Conservation (phyloP, 495 filamentous ascomycete species). For the Ramalina peruviana region DNA sequence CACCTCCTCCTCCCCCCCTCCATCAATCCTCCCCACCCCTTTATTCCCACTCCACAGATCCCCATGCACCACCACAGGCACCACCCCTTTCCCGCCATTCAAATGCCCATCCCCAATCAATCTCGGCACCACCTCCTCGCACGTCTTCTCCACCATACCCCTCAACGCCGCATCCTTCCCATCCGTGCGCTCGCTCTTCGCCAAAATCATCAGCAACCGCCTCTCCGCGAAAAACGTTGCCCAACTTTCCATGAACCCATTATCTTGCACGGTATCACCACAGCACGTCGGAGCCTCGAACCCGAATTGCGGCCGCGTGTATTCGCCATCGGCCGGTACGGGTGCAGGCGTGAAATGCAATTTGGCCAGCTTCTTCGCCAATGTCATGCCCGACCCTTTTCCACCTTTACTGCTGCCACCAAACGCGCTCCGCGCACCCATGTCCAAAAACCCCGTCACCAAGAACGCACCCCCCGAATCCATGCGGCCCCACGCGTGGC, state of each 20-base stretch:
- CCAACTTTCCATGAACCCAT: constrained; percentile 55
- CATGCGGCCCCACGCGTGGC: constrained; percentile 55
- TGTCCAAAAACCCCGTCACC: constrained; percentile 67
- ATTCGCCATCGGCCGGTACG: constrained; percentile 27
- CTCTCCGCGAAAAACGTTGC: constrained; percentile 70
- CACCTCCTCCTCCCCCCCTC: constrained; percentile 46
- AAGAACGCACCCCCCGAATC: constrained; percentile 48
- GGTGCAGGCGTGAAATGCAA: constrained; percentile 69
- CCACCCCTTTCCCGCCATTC: constrained; percentile 39
- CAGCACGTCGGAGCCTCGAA: constrained; percentile 78
- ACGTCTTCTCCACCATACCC: constrained; percentile 48
- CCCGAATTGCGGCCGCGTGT: constrained; percentile 51
- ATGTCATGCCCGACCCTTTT: constrained; percentile 28
- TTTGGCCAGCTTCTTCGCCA: constrained; percentile 64
- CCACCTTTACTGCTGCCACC: too few species aligned
- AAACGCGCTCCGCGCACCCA: constrained; percentile 23
- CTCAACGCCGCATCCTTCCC: constrained; percentile 48
- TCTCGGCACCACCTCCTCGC: constrained; percentile 48
- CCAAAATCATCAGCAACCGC: constrained; percentile 50
- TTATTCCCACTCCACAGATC: constrained; percentile 88
- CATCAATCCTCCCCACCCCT: constrained; percentile 46
- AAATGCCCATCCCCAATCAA: constrained; percentile 56
- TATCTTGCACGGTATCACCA: constrained; percentile 70
- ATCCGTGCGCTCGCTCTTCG: constrained; percentile 41
- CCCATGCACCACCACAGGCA: constrained; percentile 73